phyloP scores from a whole-genome alignment of 768 basidiomycete species.

The Macrolepiota dolichaula region DNA sequence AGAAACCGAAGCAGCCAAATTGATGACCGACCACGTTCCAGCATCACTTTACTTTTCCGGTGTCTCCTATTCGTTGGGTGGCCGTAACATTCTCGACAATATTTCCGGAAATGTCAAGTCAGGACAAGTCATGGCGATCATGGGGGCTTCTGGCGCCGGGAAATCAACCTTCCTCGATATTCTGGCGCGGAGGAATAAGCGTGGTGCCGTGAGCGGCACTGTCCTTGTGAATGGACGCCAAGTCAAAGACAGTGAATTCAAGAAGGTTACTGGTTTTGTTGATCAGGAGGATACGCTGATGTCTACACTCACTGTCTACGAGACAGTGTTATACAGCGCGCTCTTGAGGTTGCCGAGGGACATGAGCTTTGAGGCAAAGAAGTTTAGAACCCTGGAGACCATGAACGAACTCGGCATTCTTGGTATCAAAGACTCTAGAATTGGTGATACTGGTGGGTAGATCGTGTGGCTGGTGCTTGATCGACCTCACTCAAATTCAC shows the following conservation, averaged over 20 bases:
- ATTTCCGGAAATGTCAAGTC: conserved; percentile 84
- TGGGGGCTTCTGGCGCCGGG: conserved; percentile 96
- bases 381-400: conserved; percentile 90
- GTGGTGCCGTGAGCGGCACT: conserved; percentile 69
- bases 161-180: conserved; percentile 97
- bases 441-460: conserved; percentile 80
- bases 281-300: conserved; percentile 99
- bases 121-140: conserved; percentile 91
- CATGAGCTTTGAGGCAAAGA: conserved; percentile 96
- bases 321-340: conserved; percentile 94
- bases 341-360: conserved; percentile 86
- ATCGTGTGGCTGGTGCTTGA: neutral
- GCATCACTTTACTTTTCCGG: conserved; percentile 89
- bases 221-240: conserved; percentile 85
- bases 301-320: conserved; percentile 96
- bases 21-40: conserved; percentile 94
- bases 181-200: conserved; percentile 85
- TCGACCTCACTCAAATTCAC: neutral
- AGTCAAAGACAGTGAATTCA: conserved; percentile 72
- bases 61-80: conserved; percentile 72
- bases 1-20: conserved; percentile 74
- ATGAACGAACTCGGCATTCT: conserved; percentile 95
- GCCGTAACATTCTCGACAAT: conserved; percentile 68
- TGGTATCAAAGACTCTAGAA: conserved; percentile 83
- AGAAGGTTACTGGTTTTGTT: conserved; percentile 88